Percentiles rank a stretch among this genome's conserved stretches.
Evolutionary conservation across 371 early-diverging fungal genomes (phyloP).

Genomic region (Zychaea mexicana): DNA sequence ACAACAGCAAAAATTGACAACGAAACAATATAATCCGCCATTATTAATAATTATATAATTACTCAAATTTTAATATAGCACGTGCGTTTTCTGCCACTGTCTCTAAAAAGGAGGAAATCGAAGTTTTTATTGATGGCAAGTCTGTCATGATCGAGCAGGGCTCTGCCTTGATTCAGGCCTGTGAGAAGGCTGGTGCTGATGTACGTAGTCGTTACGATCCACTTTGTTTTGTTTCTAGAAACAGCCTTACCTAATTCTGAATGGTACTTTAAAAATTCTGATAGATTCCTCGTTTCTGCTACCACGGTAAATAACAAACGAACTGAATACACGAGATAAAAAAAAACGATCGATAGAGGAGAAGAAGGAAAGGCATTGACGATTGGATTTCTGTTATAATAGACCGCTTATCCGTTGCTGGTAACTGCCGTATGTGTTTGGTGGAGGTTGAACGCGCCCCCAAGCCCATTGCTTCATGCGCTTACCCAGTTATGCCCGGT

Average conservation of each 20-base stretch:
- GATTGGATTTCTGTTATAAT: background rate
- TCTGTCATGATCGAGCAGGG: conserved; percentile 91
- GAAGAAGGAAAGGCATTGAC: background rate
- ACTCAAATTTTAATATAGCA: no score
- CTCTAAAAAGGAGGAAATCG: conserved; percentile 64
- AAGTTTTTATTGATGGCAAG: conserved; percentile 91
- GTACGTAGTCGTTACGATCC: conserved; percentile 42
- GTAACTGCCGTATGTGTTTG: conserved; percentile 99
- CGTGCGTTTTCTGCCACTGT: conserved; percentile 61
- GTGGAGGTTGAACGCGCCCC: conserved; percentile 96
- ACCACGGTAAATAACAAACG: conserved; percentile 70
- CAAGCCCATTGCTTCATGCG: conserved; percentile 96
- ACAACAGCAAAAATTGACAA: background rate
- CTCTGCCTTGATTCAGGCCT: conserved; percentile 95
- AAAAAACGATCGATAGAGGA: background rate
- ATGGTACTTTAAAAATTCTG: background rate
- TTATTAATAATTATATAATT: no score
- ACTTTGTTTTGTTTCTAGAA: background rate
- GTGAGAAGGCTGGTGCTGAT: conserved; percentile 87
- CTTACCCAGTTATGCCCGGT: conserved; percentile 96
- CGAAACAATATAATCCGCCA: background rate
- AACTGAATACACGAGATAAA: no score
- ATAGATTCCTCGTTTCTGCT: conserved; percentile 95
- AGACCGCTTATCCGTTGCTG: conserved; percentile 92
- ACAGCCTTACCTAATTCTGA: background rate